Conservation (phyloP, 2,329 filamentous ascomycete species). For the Fusarium marasasianum region DNA sequence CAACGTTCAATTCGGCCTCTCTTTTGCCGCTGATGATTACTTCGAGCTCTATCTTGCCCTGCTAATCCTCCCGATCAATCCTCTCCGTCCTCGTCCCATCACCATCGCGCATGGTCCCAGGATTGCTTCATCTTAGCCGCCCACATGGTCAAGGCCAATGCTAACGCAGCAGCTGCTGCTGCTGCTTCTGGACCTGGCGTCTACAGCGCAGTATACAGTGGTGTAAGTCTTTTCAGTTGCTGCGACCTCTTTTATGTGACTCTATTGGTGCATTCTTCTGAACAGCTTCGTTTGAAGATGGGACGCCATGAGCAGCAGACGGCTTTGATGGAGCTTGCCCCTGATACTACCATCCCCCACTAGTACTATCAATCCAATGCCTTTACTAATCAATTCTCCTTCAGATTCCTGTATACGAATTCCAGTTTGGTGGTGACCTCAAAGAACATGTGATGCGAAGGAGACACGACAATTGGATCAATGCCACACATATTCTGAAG, state of each 20-base stretch:
- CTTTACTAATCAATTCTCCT: slow-evolving; percentile 16
- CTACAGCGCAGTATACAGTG: slow-evolving; percentile 76
- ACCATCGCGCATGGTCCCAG: slow-evolving; percentile 30
- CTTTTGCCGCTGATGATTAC: slow-evolving; percentile 5
- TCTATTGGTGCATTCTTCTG: background rate
- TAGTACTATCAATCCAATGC: background rate
- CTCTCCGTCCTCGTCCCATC: background rate
- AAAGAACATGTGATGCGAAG: slow-evolving; percentile 95
- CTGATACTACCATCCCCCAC: background rate
- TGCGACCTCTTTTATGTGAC: background rate
- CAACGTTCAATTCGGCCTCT: slow-evolving; percentile 21
- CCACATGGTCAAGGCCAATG: slow-evolving; percentile 59
- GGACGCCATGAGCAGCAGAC: background rate
- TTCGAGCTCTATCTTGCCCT: background rate
- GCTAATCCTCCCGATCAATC: background rate
- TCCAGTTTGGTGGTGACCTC: slow-evolving; percentile 80
- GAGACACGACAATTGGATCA: slow-evolving; percentile 95
- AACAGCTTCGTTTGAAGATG: background rate
- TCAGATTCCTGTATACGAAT: slow-evolving; percentile 95
- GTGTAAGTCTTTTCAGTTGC: slow-evolving; percentile 58
- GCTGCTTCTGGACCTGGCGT: slow-evolving; percentile 62
- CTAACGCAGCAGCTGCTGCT: slow-evolving; percentile 42
- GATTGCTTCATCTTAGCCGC: slow-evolving; percentile 37
- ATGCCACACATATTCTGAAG: slow-evolving; percentile 98
- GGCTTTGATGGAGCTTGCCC: background rate